Evolutionary conservation across 2,329 filamentous ascomycete species (phyloP).

Genomic region (Fusarium vanettenii): DNA sequence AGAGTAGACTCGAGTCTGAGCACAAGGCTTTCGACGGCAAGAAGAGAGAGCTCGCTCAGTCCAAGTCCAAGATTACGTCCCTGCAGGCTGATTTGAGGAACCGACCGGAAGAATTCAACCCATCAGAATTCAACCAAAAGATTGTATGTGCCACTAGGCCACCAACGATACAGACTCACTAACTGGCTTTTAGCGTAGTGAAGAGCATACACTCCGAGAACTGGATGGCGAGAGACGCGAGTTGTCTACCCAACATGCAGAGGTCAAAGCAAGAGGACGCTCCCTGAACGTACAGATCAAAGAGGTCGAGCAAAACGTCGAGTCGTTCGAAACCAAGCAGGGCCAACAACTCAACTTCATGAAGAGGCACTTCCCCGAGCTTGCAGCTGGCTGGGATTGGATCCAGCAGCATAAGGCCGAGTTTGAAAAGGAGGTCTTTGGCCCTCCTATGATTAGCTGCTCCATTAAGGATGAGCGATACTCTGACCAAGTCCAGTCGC

Average conservation of each 20-base stretch:
- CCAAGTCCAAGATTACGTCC: constrained; percentile 68
- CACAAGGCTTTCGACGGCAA: constrained; percentile 61
- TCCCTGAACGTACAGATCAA: constrained; percentile 53
- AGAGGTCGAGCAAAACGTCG: constrained; percentile 60
- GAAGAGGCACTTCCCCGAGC: constrained; percentile 69
- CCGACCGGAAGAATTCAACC: constrained; percentile 74
- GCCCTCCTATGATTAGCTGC: constrained; percentile 83
- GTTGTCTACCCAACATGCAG: constrained; percentile 52
- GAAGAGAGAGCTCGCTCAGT: constrained; percentile 61
- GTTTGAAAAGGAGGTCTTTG: constrained; percentile 83
- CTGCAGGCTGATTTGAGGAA: constrained; percentile 74
- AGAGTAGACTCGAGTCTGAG: constrained; percentile 61
- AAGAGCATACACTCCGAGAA: constrained; percentile 68
- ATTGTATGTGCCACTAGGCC: constrained; percentile 65
- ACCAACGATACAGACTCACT: constrained; percentile 37
- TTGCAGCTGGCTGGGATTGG: constrained; percentile 82
- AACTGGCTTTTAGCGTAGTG: constrained; percentile 61
- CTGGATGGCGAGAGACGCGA: constrained; percentile 57
- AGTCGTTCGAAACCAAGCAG: constrained; percentile 75
- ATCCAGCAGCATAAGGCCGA: constrained; percentile 75
- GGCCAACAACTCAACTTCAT: constrained; percentile 80
- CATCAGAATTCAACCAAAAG: constrained; percentile 75
- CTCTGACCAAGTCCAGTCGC: constrained; percentile 64
- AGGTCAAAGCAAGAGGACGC: constrained; percentile 56
- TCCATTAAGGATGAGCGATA: constrained; percentile 80